Base-by-base conservation (phyloP, 164 flowering plant species). In the Macadamia tetraphylla region DNA sequence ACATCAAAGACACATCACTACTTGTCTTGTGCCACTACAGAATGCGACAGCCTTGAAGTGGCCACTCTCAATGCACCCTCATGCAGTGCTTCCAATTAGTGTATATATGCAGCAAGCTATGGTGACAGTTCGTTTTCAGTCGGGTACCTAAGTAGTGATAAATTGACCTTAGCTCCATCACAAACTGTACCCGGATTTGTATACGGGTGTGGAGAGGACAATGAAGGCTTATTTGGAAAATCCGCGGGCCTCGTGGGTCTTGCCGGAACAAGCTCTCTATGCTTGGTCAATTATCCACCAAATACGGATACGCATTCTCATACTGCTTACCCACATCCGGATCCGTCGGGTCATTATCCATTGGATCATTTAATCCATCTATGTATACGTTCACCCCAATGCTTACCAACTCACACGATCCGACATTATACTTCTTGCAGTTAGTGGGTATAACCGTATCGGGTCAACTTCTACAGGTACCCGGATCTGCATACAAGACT, bases 151-250 rank as follows among this genome's bases (percentile, higher is more conserved):
- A 74, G 79, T 32, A 74, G 65, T 7, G 89, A 86, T 40, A 59
- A 61, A 0, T 67, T 86, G 9, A 76, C 79, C 8, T 0, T 86
- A 9, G 15, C 79, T 2, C 66, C 80, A 0, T 12, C 74, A 1
- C 67, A 62, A 44, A 14, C 60, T 1, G n/a, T 77, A 7, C 68
- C 78, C 0, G 52, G 58, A 6, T 85, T 83, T 48, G 44, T 76
- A 0, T 81, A 66, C 31, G 90, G 90, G 12, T 86, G 90, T 46
- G 90, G 90, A 0, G 76, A 75, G 61, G 78, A 79, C 62, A 86
- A 81, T 32, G 62, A 77, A 23, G 90, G 90, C 1, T 63, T 83
- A 52, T 86, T 83, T 56, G 88, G 86, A 4, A 63, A 40, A 30
- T 59, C 84, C 0, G 81, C 85, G 0, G 90, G 90, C 1, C 59